phyloP scores from a whole-genome alignment of 345 rosid genomes.

The Boechera retrofracta region DNA sequence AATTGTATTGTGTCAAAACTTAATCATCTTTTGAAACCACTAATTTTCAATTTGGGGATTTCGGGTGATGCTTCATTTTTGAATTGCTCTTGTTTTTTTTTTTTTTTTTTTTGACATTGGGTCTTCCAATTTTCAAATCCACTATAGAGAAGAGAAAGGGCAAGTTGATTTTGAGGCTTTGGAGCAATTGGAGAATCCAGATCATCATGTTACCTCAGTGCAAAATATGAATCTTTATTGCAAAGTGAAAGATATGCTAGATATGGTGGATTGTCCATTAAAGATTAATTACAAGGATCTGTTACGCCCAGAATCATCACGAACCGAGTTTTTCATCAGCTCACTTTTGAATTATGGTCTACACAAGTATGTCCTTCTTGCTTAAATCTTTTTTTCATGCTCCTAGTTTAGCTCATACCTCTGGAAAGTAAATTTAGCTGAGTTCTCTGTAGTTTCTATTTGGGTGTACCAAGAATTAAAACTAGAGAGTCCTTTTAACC shows the following conservation, averaged over 20 bases:
- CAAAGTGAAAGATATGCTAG: constrained; percentile 57
- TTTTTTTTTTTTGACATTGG: background rate
- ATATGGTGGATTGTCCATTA: constrained; percentile 57
- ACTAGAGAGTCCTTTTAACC: background rate
- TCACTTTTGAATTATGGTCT: constrained; percentile 82
- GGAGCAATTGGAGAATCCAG: constrained; percentile 93
- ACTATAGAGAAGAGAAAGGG: constrained; percentile 72
- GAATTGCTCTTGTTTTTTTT: no score
- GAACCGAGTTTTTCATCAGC: constrained; percentile 76
- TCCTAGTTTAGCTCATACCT: background rate
- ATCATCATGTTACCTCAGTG: constrained; percentile 60
- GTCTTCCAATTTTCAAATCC: constrained; percentile 3
- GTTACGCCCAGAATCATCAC: constrained; percentile 59
- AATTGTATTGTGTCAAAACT: constrained; percentile 1
- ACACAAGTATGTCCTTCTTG: constrained; percentile 59
- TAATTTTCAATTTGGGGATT: constrained; percentile 31
- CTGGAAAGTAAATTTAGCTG: background rate
- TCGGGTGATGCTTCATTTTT: background rate
- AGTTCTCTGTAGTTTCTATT: constrained; percentile 15
- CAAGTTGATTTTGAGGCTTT: constrained; percentile 78
- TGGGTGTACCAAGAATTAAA: background rate
- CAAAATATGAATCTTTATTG: constrained; percentile 53
- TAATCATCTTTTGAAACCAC: constrained; percentile 2
- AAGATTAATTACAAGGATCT: constrained; percentile 71
- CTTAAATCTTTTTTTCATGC: background rate